These are phyloP conservation scores for Strobilomyces dryophilus DNA, from an alignment of 768 basidiomycete genomes.

Conservation along the genomic window DNA sequence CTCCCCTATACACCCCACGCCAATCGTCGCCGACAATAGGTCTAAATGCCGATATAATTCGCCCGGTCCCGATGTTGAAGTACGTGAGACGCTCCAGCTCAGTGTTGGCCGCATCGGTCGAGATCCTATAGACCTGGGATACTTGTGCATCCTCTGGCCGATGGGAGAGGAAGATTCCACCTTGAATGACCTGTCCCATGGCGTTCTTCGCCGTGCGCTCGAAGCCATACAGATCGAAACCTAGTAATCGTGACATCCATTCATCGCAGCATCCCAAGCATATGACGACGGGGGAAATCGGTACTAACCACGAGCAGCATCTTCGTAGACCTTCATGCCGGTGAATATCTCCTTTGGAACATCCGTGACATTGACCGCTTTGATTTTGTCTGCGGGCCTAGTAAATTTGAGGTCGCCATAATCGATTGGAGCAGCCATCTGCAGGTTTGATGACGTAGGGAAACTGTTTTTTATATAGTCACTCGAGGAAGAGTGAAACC, in stretches of 20 bases:
- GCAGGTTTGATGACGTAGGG: conserved; percentile 7
- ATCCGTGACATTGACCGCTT: conserved; percentile 34
- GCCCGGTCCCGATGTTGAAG: conserved; percentile 37
- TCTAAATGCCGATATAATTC: conserved; percentile 31
- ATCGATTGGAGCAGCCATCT: conserved; percentile 23
- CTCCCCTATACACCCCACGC: conserved; percentile 34
- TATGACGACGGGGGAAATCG: neutral
- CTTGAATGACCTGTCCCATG: conserved; percentile 7
- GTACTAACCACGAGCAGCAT: conserved; percentile 32
- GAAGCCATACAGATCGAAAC: conserved; percentile 27
- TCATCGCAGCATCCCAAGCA: neutral
- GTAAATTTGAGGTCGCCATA: conserved; percentile 33
- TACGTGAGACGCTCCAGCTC: conserved; percentile 35
- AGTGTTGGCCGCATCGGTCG: conserved; percentile 21
- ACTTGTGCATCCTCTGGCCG: conserved; percentile 39
- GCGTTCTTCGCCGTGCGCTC: conserved; percentile 18
- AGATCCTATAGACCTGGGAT: conserved; percentile 34
- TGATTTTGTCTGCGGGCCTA: conserved; percentile 36
- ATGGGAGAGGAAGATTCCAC: conserved; percentile 34
- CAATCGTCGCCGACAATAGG: conserved; percentile 38
- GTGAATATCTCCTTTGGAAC: conserved; percentile 32
- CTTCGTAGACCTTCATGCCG: conserved; percentile 37
- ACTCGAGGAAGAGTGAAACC: neutral
- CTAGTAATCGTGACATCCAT: conserved; percentile 9
- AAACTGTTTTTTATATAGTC: conserved; percentile 7